Evolutionary conservation across 2,329 filamentous ascomycete genomes (phyloP).

Genomic region (Myriosclerotinia scirpicola): DNA sequence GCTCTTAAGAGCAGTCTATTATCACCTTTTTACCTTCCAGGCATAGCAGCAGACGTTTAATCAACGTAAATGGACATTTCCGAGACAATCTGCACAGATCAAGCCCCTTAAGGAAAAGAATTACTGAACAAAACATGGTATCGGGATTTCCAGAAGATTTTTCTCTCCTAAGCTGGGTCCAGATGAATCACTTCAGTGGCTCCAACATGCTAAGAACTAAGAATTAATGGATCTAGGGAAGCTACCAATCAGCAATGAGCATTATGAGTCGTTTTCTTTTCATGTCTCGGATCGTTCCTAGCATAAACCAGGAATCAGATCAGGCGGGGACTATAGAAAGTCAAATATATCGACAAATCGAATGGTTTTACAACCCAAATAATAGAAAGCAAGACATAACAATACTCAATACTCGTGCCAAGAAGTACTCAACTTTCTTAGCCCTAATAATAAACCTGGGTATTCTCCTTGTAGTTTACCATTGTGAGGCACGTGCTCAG

Average conservation of each 20-base stretch:
- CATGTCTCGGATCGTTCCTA: conserved; percentile 3
- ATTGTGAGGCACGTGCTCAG: too few relatives aligned
- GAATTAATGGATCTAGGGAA: not conserved
- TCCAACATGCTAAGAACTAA: conserved; percentile 4
- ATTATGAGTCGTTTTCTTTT: not conserved
- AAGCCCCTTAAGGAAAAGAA: not conserved
- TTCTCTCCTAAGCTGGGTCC: not conserved
- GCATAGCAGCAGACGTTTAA: not conserved
- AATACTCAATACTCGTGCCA: not conserved
- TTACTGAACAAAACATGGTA: conserved; percentile 4
- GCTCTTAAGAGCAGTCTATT: not conserved
- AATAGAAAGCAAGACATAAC: not conserved
- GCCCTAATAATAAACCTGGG: too few relatives aligned
- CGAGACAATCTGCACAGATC: conserved; percentile 10
- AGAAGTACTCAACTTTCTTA: too few relatives aligned
- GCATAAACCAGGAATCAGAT: conserved; percentile 1
- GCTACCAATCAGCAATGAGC: not conserved
- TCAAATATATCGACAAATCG: conserved; percentile 5
- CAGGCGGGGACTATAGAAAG: not conserved
- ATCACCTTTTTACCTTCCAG: not conserved
- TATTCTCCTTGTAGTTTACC: too few relatives aligned
- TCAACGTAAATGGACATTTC: not conserved
- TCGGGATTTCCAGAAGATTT: conserved; percentile 1
- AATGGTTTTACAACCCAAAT: too few relatives aligned
- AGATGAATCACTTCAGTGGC: not conserved